Percentiles rank a stretch among this genome's conserved stretches.
These are phyloP conservation scores for Gillenia trifoliata DNA, from an alignment of 306 rosid genomes.

Conservation along the genomic window DNA sequence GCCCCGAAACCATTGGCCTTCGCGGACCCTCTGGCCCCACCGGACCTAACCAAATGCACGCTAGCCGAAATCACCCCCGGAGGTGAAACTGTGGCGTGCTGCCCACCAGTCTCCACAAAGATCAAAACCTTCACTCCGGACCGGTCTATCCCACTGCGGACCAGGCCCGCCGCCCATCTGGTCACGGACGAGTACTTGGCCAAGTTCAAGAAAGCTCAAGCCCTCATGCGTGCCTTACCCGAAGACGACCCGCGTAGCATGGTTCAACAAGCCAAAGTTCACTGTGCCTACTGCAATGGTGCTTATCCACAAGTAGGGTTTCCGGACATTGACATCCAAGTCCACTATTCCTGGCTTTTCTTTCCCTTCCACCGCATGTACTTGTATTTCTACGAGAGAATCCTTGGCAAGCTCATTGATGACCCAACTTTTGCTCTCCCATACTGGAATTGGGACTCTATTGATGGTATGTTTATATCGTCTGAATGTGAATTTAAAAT, in stretches of 20 bases:
- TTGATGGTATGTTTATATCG: background rate
- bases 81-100: constrained; percentile 39
- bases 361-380: constrained; percentile 69
- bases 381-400: constrained; percentile 62
- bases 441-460: constrained; percentile 77
- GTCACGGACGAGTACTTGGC: constrained; percentile 33
- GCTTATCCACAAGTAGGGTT: constrained; percentile 54
- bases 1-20: constrained; percentile 34
- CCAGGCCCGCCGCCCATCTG: constrained; percentile 56
- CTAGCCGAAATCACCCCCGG: constrained; percentile 38
- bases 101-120: constrained; percentile 45
- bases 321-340: constrained; percentile 56
- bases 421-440: constrained; percentile 54
- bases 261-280: constrained; percentile 57
- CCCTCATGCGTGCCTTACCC: constrained; percentile 61
- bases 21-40: constrained; percentile 47
- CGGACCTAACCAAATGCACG: constrained; percentile 42
- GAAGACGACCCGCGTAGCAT: constrained; percentile 58
- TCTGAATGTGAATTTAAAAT: no score
- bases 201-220: constrained; percentile 45
- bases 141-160: constrained; percentile 15
- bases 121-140: background rate
- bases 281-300: constrained; percentile 78
- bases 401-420: constrained; percentile 48
- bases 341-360: constrained; percentile 71